These are phyloP conservation scores for Volvox reticuliferus DNA, from an alignment of 139 green algal genomes.

Conservation along the genomic window DNA sequence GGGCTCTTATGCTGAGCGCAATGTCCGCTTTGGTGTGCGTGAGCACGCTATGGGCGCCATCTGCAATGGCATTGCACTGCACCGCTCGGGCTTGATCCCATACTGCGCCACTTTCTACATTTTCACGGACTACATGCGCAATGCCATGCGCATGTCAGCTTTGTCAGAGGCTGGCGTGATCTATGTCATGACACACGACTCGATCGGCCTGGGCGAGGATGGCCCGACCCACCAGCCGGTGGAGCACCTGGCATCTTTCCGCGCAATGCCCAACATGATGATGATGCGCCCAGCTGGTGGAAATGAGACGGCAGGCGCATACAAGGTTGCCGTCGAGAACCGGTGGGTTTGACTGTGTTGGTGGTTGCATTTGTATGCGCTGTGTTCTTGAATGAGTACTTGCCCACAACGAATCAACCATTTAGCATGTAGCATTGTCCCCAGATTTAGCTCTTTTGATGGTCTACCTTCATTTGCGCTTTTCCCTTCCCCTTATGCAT, in stretches of 20 bases:
- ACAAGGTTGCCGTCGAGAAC: constrained; percentile 90
- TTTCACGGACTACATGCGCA: constrained; percentile 99
- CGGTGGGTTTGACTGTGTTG: neutral
- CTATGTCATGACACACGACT: constrained; percentile 99
- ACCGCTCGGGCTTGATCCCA: constrained; percentile 92
- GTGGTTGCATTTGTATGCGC: too few relatives aligned
- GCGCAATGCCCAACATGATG: constrained; percentile 98
- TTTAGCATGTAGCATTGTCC: too few relatives aligned
- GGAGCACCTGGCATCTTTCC: constrained; percentile 98
- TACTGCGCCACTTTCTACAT: constrained; percentile 99
- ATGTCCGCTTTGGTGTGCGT: constrained; percentile 98
- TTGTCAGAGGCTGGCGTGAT: constrained; percentile 92
- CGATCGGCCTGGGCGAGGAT: constrained; percentile 99
- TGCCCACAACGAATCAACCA: too few relatives aligned
- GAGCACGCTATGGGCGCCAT: constrained; percentile 99
- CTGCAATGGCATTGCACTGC: constrained; percentile 94
- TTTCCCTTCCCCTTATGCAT: too few relatives aligned
- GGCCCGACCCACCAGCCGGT: constrained; percentile 98
- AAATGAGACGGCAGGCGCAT: constrained; percentile 96
- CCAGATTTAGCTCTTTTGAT: too few relatives aligned
- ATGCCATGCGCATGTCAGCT: constrained; percentile 95
- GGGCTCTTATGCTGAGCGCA: constrained; percentile 91
- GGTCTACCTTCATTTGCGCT: too few relatives aligned
- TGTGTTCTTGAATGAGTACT: too few relatives aligned
- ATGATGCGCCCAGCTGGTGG: constrained; percentile 95